Evolutionary conservation across 345 rosid genomes (phyloP), one percentile per base, ranked within the genome.

Genomic region (Brassica nigra): DNA sequence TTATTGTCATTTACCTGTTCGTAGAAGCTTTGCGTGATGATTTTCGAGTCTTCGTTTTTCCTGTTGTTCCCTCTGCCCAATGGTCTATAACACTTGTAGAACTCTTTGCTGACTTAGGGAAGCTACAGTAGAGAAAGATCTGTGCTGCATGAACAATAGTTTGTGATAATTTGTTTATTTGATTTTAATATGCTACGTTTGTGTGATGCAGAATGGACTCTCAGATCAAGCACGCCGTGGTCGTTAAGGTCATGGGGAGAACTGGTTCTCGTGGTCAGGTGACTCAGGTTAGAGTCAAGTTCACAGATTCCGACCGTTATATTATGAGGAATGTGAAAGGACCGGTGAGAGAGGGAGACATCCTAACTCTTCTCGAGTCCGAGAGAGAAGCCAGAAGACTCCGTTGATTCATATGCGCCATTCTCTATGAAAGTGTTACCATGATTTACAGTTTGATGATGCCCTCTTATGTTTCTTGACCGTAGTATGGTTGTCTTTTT

Each of bases 381-480:
- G 97, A 91, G 88, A 84, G 97, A 64, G 97, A 91, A 85, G 97
- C 97, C 9, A 87, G 97, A 89, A 90, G 97, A 78, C 90, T 91
- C 28, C 97, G 94, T 7, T 88, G 87, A 88, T 75, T 68, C 36
- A 1, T n/a, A 18, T 57, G 2, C 15, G 2, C 15, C 16, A 58
- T 66, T 66, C 18, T 54, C 67, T 55, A 36, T 7, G 33, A 27
- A 33, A n/a, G 37, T 62, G 68, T 44, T 49, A 15, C 62, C 29
- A 69, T 33, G 3, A 57, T 72, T 66, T 18, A 39, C 47, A 39
- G 10, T 39, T 37, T 37, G 44, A 37, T 78, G 36, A 65, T 71
- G 47, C 61, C 55, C 16, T 71, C 77, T 34, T 54, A 49, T 49
- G 58, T 71, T 49, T 59, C 61, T 18, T 76, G 52, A 23, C 59